Evolutionary conservation across 805 yeast genomes (phyloP), one percentile per base, ranked within the genome.

Genomic region (Lipomyces starkeyi): DNA sequence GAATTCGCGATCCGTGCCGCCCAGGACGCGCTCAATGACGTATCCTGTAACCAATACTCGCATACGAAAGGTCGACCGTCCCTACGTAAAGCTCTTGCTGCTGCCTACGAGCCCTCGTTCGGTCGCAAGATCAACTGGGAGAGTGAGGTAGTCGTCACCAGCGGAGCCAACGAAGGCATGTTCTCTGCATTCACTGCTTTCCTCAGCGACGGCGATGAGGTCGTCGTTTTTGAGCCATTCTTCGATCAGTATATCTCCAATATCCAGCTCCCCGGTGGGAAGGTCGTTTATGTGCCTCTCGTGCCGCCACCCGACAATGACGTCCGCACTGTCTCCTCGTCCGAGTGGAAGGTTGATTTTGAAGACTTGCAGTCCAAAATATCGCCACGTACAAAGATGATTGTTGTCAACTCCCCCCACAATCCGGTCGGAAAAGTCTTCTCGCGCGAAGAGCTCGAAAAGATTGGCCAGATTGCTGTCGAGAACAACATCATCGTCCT

Each of bases 221-320:
- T 89, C 32, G 91, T 95, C 78, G 98, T 95, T 14, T 91, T 95
- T 76, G 97, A 94, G 79, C 99, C 99, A 2, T 95, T 93, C 77
- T 95, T 95, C 77, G 99, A 95, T 76, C 99, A 95, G 80, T 95
- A 95, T 80, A 91, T 95, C 72, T 87, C 98, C 65, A 94, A 95
- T 79, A 90, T 95, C 75, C 95, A 93, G 78, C 86, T 95, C 81
- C 88, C 96, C 4, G 98, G 98, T 47, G 99, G 97, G 55, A 91
- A 88, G 75, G 92, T 91, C 35, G 92, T 88, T 60, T 93, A 92
- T 74, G 97, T 91, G 53, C 91, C 93, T 60, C 82, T 95, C 70
- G 88, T 89, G 73, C 95, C 95, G 34, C 99, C 99, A 11, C 78
- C 81, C 22, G 91, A 89, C 60, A 87, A 91, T 69, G 83, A 86